phyloP scores from a whole-genome alignment of 306 rosid genomes.

The Lathyrus tuberosus region DNA sequence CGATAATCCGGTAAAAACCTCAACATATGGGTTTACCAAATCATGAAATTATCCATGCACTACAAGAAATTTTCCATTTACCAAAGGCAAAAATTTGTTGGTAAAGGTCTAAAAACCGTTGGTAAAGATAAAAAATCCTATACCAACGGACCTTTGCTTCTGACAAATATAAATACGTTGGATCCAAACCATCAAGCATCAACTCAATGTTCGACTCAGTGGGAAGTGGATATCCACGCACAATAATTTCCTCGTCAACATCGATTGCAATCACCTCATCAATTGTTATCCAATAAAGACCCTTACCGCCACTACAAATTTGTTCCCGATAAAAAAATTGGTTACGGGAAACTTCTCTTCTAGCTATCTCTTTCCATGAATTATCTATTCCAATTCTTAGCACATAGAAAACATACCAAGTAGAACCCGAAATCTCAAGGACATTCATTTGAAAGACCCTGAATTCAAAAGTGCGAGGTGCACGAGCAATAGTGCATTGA shows the following conservation, averaged over 20 bases:
- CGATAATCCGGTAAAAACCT: too few relatives aligned
- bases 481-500: neutral
- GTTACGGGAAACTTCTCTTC: neutral
- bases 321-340: neutral
- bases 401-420: neutral
- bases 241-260: conserved; percentile 4
- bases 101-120: too few relatives aligned
- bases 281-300: neutral
- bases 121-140: too few relatives aligned
- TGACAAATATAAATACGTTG: neutral
- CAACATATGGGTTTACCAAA: too few relatives aligned
- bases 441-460: neutral
- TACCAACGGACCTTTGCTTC: too few relatives aligned
- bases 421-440: neutral
- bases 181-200: neutral
- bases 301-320: neutral
- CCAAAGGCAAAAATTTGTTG: too few relatives aligned
- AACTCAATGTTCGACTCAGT: too few relatives aligned
- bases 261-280: neutral
- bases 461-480: neutral
- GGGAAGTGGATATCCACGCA: neutral
- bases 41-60: too few relatives aligned
- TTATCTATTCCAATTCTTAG: conserved; percentile 10
- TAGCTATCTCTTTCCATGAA: conserved; percentile 6
- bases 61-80: too few relatives aligned